A percentile compares a stretch with the other conserved stretches of the same genome.
Evolutionary conservation across 345 rosid genomes (phyloP).

Genomic region (Nasturtium officinale): DNA sequence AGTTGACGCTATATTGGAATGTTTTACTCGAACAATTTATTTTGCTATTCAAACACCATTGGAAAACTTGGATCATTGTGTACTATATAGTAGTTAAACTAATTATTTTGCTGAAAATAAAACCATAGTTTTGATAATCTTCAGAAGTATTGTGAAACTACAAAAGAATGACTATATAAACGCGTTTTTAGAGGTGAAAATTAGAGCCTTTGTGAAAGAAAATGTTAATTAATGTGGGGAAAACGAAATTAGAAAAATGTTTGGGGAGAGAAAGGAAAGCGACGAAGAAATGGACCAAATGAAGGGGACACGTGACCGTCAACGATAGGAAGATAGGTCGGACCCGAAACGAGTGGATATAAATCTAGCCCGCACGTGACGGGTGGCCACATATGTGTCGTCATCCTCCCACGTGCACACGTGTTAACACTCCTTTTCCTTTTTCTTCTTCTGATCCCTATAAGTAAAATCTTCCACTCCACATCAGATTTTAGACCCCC

Average conservation of each 20-base stretch:
- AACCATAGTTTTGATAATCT: too few species aligned
- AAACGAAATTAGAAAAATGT: neutral
- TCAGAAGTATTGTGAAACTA: neutral
- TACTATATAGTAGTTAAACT: neutral
- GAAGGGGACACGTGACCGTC: conserved; percentile 20
- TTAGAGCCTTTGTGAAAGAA: neutral
- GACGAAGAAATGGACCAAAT: neutral
- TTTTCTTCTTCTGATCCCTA: conserved; percentile 10
- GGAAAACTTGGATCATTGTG: neutral
- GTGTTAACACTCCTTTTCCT: conserved; percentile 17
- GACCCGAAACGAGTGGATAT: conserved; percentile 37
- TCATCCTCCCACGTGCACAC: conserved; percentile 37
- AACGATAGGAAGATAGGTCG: conserved; percentile 1
- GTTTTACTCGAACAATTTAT: neutral
- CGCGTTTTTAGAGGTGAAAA: neutral
- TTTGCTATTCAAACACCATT: neutral
- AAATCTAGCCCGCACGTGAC: conserved; percentile 40
- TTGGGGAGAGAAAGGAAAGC: neutral
- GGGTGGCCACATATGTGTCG: conserved; percentile 27
- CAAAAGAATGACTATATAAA: neutral
- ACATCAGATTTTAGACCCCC: conserved; percentile 24
- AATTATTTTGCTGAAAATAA: neutral
- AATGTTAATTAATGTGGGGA: neutral
- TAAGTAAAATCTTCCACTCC: conserved; percentile 19
- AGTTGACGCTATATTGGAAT: neutral